A percentile compares a stretch with the other conserved stretches of the same genome.
phyloP scores from a whole-genome alignment of 2,329 filamentous ascomycete species.

The Nothopassalora personata region DNA sequence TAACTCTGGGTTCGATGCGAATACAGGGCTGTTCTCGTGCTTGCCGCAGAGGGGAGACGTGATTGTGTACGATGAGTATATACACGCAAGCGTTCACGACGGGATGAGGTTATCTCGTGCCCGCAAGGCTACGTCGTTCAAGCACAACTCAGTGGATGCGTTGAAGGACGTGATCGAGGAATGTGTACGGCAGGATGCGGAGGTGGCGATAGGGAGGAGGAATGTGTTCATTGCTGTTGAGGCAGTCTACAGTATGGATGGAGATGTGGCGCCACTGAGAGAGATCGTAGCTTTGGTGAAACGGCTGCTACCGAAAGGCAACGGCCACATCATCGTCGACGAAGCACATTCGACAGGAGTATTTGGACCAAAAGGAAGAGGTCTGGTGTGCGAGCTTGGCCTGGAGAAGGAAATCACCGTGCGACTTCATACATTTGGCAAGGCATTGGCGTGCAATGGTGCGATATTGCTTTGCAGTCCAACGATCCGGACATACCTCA shows the following conservation, averaged over 20 bases:
- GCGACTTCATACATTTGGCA: conserved; percentile 61
- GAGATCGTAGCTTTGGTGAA: conserved; percentile 57
- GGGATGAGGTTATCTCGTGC: conserved; percentile 65
- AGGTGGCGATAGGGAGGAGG: conserved; percentile 34
- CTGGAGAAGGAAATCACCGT: conserved; percentile 54
- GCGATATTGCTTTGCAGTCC: conserved; percentile 59
- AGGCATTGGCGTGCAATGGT: conserved; percentile 63
- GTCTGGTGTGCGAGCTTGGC: conserved; percentile 53
- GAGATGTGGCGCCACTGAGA: conserved; percentile 61
- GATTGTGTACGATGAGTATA: conserved; percentile 67
- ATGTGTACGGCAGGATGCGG: conserved; percentile 27
- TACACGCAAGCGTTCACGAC: conserved; percentile 75
- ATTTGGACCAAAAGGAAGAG: conserved; percentile 52
- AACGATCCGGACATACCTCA: conserved; percentile 57
- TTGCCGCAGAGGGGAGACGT: conserved; percentile 44
- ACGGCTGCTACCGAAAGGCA: conserved; percentile 50
- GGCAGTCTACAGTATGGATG: conserved; percentile 77
- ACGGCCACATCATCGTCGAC: conserved; percentile 61
- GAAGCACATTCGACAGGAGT: conserved; percentile 64
- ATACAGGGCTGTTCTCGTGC: conserved; percentile 44
- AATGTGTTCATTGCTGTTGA: conserved; percentile 67
- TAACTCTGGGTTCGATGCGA: conserved; percentile 52
- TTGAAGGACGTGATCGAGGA: conserved; percentile 30
- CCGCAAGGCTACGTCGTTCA: conserved; percentile 45
- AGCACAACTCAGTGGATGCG: conserved; percentile 50